These are phyloP conservation scores for Debaryomycetaceae sp. DNA, from an alignment of 1,139 yeast species.

Conservation along the genomic window DNA sequence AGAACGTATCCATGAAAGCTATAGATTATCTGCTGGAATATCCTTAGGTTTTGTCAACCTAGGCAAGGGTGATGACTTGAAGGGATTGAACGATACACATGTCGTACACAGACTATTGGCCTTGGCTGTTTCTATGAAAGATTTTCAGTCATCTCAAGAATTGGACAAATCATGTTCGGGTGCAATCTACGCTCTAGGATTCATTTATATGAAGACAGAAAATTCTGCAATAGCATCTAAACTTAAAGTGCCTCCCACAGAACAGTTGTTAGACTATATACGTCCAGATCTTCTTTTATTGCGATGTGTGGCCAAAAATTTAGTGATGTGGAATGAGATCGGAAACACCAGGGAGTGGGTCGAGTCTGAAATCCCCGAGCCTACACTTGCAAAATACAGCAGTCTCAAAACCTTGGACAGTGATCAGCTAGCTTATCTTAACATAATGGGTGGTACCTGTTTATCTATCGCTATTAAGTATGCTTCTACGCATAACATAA, in stretches of 20 bases:
- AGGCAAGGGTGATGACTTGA: conserved; percentile 67
- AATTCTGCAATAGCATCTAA: conserved; percentile 60
- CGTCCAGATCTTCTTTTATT: conserved; percentile 78
- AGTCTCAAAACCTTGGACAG: conserved; percentile 42
- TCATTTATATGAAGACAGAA: conserved; percentile 70
- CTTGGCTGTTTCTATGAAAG: conserved; percentile 61
- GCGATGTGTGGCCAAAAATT: conserved; percentile 61
- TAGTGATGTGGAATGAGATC: conserved; percentile 78
- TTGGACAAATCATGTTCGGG: conserved; percentile 79
- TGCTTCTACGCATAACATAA: conserved; percentile 65
- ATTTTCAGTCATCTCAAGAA: conserved; percentile 62
- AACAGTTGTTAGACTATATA: conserved; percentile 63
- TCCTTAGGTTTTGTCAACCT: conserved; percentile 84
- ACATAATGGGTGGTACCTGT: conserved; percentile 73
- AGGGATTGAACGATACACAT: conserved; percentile 64
- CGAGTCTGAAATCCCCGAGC: conserved; percentile 48
- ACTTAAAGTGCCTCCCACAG: conserved; percentile 59
- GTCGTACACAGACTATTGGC: conserved; percentile 64
- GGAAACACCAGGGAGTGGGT: conserved; percentile 59
- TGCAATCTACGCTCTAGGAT: conserved; percentile 70
- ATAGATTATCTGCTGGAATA: conserved; percentile 84
- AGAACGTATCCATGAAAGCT: conserved; percentile 69
- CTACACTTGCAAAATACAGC: conserved; percentile 30
- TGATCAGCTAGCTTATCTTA: conserved; percentile 61
- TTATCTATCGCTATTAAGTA: conserved; percentile 70